These are phyloP conservation scores for Sungouiella thailandica DNA, from an alignment of 805 yeast species.

Conservation along the genomic window DNA sequence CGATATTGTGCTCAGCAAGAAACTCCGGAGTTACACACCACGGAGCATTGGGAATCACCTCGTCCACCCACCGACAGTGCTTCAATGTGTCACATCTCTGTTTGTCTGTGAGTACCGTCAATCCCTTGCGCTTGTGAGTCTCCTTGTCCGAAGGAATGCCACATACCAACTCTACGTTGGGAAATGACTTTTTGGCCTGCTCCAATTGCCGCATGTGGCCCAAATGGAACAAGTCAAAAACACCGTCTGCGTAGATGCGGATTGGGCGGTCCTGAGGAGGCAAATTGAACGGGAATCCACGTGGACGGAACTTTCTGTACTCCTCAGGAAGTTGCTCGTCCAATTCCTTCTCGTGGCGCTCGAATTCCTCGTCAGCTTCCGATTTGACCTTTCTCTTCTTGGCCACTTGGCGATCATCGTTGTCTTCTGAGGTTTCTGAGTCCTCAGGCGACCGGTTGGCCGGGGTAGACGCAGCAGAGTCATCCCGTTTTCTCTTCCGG, in stretches of 20 bases:
- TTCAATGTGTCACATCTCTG: slow-evolving; percentile 88
- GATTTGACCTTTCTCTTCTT: slow-evolving; percentile 23
- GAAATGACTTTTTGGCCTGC: slow-evolving; percentile 90
- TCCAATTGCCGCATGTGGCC: slow-evolving; percentile 98
- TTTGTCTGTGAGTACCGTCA: slow-evolving; percentile 82
- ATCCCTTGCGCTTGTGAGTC: slow-evolving; percentile 88
- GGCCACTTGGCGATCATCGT: slow-evolving; percentile 4
- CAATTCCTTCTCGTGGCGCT: slow-evolving; percentile 50
- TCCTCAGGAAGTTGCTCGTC: slow-evolving; percentile 66
- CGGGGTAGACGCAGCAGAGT: slow-evolving; percentile 6
- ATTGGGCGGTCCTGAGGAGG: slow-evolving; percentile 87
- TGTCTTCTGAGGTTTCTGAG: slow-evolving; percentile 5
- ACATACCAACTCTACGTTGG: slow-evolving; percentile 78
- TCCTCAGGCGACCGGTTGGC: slow-evolving; percentile 8
- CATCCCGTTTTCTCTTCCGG: slow-evolving; percentile 16
- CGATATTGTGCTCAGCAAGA: slow-evolving; percentile 72
- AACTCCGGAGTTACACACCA: slow-evolving; percentile 91
- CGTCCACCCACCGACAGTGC: slow-evolving; percentile 98
- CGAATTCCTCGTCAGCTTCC: slow-evolving; percentile 26
- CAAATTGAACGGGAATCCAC: slow-evolving; percentile 68
- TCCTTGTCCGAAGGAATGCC: slow-evolving; percentile 89
- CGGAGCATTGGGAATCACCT: slow-evolving; percentile 90
- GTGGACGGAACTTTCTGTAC: slow-evolving; percentile 71
- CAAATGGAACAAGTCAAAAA: slow-evolving; percentile 90
- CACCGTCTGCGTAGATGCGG: slow-evolving; percentile 97